Evolutionary conservation across 2,329 filamentous ascomycete species (phyloP).

Genomic region (Fusarium chuoi): DNA sequence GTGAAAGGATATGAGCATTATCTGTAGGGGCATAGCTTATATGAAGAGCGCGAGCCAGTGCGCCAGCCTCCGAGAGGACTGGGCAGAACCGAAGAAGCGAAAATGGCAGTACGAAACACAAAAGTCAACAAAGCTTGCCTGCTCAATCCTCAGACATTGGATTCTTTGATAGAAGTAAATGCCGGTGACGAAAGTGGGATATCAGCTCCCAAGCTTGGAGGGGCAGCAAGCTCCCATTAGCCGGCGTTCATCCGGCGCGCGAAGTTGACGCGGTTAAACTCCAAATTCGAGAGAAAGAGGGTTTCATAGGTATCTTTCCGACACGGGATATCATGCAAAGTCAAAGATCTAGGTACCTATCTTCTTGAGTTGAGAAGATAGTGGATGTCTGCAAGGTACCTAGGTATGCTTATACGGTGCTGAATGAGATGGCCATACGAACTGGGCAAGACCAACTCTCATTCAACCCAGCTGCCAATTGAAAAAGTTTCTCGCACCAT

Average conservation of each 20-base stretch:
- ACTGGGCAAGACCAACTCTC: not conserved
- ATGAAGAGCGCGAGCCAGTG: constrained; percentile 14
- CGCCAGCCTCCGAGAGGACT: constrained; percentile 21
- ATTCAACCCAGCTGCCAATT: not conserved
- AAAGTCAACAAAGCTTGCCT: not conserved
- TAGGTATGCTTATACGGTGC: not conserved
- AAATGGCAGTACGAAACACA: not conserved
- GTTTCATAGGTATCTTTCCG: not conserved
- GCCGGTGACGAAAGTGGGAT: constrained; percentile 28
- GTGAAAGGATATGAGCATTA: constrained; percentile 52
- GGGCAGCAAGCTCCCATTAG: constrained; percentile 36
- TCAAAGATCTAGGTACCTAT: not conserved
- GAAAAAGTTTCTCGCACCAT: not conserved
- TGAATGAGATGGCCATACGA: not conserved
- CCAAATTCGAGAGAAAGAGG: not conserved
- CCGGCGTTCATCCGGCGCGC: constrained; percentile 40
- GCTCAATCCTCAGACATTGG: not conserved
- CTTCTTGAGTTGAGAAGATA: not conserved
- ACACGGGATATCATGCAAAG: not conserved
- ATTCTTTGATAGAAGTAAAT: constrained; percentile 16
- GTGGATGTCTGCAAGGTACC: not conserved
- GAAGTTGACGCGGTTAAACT: constrained; percentile 13
- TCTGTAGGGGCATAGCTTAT: constrained; percentile 49
- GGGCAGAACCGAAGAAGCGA: not conserved
- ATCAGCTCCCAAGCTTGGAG: constrained; percentile 40